Evolutionary conservation across 192 early-diverging fungal genomes (phyloP).

Genomic region (Podila horticola): DNA sequence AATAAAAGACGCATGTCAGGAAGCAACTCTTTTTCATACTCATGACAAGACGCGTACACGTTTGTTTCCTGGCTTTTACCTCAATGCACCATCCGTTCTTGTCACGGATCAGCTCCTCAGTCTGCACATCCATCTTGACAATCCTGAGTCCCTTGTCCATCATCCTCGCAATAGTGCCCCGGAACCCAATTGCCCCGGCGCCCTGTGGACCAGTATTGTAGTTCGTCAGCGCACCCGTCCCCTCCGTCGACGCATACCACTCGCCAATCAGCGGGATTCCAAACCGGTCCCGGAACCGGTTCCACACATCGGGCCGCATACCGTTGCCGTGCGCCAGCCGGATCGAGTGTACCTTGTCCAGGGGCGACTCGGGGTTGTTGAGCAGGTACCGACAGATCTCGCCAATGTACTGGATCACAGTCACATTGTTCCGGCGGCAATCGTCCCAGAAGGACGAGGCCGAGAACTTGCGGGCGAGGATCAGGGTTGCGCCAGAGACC

Average conservation of each 20-base stretch:
- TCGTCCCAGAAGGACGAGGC: slow-evolving; percentile 62
- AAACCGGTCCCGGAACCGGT: slow-evolving; percentile 68
- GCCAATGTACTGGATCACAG: slow-evolving; percentile 69
- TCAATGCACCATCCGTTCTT: slow-evolving; percentile 64
- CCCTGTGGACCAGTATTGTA: slow-evolving; percentile 61
- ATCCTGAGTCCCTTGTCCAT: slow-evolving; percentile 45
- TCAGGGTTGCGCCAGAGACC: slow-evolving; percentile 55
- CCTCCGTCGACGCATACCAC: slow-evolving; percentile 77
- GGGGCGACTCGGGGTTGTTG: slow-evolving; percentile 54
- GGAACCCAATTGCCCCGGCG: slow-evolving; percentile 67
- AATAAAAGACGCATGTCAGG: background rate
- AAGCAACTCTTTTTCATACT: background rate
- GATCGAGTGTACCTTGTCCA: slow-evolving; percentile 65
- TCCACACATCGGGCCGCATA: slow-evolving; percentile 79
- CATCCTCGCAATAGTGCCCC: slow-evolving; percentile 50
- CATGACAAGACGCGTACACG: background rate
- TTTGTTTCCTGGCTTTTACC: background rate
- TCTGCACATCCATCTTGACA: slow-evolving; percentile 65
- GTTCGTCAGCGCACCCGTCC: slow-evolving; percentile 59
- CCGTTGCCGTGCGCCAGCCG: slow-evolving; percentile 75
- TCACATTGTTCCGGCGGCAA: slow-evolving; percentile 54
- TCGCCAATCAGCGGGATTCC: slow-evolving; percentile 66
- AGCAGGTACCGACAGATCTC: slow-evolving; percentile 77
- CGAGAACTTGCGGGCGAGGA: slow-evolving; percentile 68
- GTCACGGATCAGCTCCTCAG: slow-evolving; percentile 62